A percentile compares a stretch with the other conserved stretches of the same genome.
These are phyloP conservation scores for Gossypium raimondii DNA, from an alignment of 345 rosid species.

Conservation along the genomic window DNA sequence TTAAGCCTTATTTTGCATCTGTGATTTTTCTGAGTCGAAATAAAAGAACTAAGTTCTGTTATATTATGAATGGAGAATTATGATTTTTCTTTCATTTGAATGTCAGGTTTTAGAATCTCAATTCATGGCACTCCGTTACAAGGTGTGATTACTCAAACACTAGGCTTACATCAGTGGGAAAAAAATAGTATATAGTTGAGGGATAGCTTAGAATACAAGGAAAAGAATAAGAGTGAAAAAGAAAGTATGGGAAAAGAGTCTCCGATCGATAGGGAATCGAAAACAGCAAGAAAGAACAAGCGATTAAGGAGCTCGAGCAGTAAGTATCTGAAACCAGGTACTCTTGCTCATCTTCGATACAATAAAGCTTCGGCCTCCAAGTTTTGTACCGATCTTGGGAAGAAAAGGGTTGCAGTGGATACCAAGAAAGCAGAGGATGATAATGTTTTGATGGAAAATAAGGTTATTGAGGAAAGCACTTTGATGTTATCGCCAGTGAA, in stretches of 20 bases:
- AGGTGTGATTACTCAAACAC: neutral
- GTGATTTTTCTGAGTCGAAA: neutral
- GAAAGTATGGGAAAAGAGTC: slow-evolving; percentile 66
- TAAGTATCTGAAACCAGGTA: slow-evolving; percentile 77
- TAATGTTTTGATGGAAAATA: slow-evolving; percentile 23
- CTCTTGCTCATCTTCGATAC: slow-evolving; percentile 70
- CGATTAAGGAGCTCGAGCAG: slow-evolving; percentile 45
- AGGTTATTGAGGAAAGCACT: slow-evolving; percentile 47
- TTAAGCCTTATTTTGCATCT: neutral
- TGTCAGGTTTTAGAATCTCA: slow-evolving; percentile 15
- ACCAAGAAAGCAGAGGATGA: slow-evolving; percentile 35
- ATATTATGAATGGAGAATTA: neutral
- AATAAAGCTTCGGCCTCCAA: slow-evolving; percentile 46
- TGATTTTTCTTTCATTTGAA: neutral
- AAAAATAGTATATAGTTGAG: neutral
- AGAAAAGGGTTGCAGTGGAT: slow-evolving; percentile 52
- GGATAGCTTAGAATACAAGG: neutral
- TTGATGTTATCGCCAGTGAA: slow-evolving; percentile 54
- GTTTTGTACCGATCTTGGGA: slow-evolving; percentile 69
- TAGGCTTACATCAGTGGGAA: neutral
- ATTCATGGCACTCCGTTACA: slow-evolving; percentile 5
- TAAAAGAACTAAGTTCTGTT: neutral
- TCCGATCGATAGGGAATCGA: slow-evolving; percentile 41
- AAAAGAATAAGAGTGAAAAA: neutral
- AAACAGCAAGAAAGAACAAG: slow-evolving; percentile 46